Conservation (phyloP, 2,329 filamentous ascomycete genomes). For the Seiridium cupressi region DNA sequence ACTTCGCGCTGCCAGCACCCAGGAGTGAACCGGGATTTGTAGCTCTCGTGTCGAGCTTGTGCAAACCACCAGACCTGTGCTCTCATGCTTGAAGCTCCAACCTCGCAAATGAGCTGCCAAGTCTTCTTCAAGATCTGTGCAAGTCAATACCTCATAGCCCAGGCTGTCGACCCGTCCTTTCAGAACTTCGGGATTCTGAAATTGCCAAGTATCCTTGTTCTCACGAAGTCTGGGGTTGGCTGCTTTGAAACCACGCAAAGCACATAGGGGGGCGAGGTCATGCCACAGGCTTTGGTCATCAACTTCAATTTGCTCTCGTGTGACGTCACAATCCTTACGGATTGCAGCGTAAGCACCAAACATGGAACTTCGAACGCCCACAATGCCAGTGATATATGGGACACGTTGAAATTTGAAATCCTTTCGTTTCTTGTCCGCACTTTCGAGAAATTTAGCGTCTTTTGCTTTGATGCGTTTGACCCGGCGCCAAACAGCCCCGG, state of each 20-base stretch:
- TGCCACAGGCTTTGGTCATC: slow-evolving; percentile 69
- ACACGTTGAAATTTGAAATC: slow-evolving; percentile 96
- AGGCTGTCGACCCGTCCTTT: slow-evolving; percentile 52
- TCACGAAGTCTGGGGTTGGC: slow-evolving; percentile 33
- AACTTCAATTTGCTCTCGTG: slow-evolving; percentile 67
- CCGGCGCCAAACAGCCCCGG: slow-evolving; percentile 89
- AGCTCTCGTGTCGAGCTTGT: slow-evolving; percentile 65
- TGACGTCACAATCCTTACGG: slow-evolving; percentile 79
- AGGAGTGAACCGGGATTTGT: slow-evolving; percentile 77
- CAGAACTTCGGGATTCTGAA: slow-evolving; percentile 39
- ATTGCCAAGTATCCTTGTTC: slow-evolving; percentile 39
- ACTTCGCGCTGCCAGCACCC: slow-evolving; percentile 75
- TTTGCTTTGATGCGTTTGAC: slow-evolving; percentile 81
- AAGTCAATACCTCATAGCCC: slow-evolving; percentile 55
- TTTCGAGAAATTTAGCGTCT: slow-evolving; percentile 42
- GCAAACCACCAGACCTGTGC: slow-evolving; percentile 43
- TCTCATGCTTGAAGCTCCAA: slow-evolving; percentile 36
- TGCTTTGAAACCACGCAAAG: slow-evolving; percentile 60
- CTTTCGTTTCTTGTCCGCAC: slow-evolving; percentile 63
- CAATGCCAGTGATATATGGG: slow-evolving; percentile 80
- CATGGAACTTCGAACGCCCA: slow-evolving; percentile 80
- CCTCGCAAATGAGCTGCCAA: slow-evolving; percentile 47
- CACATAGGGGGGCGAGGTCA: slow-evolving; percentile 68
- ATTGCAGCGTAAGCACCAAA: slow-evolving; percentile 90
- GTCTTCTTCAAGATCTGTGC: slow-evolving; percentile 65